phyloP scores from a whole-genome alignment of 2,329 filamentous ascomycete genomes.

The Aspergillus jensenii region DNA sequence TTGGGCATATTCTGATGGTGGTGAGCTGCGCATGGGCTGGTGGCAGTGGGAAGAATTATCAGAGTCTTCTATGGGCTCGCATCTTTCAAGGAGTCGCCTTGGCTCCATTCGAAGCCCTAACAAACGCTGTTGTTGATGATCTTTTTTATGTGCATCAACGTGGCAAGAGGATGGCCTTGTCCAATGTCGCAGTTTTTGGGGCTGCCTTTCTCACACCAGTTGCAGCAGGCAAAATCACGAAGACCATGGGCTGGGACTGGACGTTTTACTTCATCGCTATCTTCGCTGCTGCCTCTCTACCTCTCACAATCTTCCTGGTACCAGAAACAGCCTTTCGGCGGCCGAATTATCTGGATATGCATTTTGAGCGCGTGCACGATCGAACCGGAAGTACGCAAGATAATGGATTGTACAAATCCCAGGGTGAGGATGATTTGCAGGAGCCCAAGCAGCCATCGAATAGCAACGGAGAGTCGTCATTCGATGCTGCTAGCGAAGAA shows the following conservation, averaged over 20 bases:
- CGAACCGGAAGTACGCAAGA: constrained; percentile 13
- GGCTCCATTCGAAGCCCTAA: constrained; percentile 84
- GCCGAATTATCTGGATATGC: constrained; percentile 66
- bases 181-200: constrained; percentile 69
- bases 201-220: constrained; percentile 79
- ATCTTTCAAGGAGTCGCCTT: constrained; percentile 83
- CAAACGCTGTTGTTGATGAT: constrained; percentile 87
- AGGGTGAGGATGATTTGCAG: background rate
- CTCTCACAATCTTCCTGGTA: constrained; percentile 72
- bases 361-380: constrained; percentile 51
- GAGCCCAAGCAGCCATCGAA: constrained; percentile 9
- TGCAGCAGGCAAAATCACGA: constrained; percentile 83
- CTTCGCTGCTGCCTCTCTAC: constrained; percentile 69
- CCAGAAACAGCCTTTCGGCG: constrained; percentile 81
- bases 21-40: constrained; percentile 77
- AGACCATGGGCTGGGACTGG: constrained; percentile 77
- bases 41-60: constrained; percentile 65
- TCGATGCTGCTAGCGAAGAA: constrained; percentile 1
- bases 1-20: constrained; percentile 73
- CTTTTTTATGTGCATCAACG: constrained; percentile 86
- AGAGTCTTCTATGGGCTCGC: constrained; percentile 72
- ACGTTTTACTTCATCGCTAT: constrained; percentile 87
- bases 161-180: constrained; percentile 82
- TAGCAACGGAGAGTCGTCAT: background rate
- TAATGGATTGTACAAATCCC: constrained; percentile 5